phyloP scores from a whole-genome alignment of 2,329 filamentous ascomycete species.

The Aspergillus sp. region DNA sequence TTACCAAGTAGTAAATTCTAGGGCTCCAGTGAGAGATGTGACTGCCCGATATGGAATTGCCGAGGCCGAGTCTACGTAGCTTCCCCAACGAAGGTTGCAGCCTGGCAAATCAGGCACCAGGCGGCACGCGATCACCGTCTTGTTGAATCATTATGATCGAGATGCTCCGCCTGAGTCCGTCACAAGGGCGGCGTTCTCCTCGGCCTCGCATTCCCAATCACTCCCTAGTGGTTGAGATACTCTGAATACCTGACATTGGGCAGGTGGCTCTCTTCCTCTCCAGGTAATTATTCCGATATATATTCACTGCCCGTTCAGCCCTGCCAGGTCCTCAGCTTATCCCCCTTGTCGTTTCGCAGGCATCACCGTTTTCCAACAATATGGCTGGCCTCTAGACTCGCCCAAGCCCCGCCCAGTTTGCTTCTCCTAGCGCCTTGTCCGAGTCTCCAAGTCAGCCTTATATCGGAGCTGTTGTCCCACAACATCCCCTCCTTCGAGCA shows the following conservation, averaged over 20 bases:
- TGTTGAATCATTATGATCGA: slow-evolving; percentile 2
- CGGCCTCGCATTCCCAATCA: background rate
- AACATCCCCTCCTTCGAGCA: background rate
- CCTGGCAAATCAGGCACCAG: slow-evolving; percentile 19
- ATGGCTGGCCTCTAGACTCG: slow-evolving; percentile 14
- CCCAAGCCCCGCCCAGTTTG: slow-evolving; percentile 5
- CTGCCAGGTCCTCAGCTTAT: background rate
- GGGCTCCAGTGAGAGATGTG: background rate
- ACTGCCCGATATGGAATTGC: background rate
- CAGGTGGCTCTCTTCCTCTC: background rate
- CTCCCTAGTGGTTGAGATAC: background rate
- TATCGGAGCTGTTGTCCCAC: background rate
- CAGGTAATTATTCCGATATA: background rate
- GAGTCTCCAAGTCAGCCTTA: slow-evolving; percentile 5
- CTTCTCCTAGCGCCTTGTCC: background rate
- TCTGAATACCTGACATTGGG: background rate
- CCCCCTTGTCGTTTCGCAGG: slow-evolving; percentile 1
- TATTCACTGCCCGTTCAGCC: background rate
- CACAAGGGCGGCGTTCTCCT: background rate
- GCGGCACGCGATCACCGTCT: slow-evolving; percentile 15
- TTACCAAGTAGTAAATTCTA: background rate
- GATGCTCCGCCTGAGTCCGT: background rate
- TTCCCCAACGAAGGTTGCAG: slow-evolving; percentile 15
- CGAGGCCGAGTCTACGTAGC: background rate
- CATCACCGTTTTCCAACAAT: slow-evolving; percentile 12